Conservation (phyloP, 2,329 filamentous ascomycete genomes). For the Xenosphaeropsis pyriputrescens region DNA sequence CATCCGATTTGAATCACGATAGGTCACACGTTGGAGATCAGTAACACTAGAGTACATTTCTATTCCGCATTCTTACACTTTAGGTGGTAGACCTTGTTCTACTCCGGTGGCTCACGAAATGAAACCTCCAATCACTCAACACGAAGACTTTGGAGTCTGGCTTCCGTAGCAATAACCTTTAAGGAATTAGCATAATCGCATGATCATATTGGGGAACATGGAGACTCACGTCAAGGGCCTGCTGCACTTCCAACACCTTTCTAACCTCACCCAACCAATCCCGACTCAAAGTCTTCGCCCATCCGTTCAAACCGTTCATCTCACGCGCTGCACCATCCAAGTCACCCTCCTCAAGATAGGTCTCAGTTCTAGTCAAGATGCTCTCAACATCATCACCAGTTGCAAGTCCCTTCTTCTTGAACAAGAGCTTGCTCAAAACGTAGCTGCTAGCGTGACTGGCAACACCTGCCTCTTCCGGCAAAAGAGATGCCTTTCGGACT, state of each 20-base stretch:
- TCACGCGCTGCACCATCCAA: conserved; percentile 83
- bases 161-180: conserved; percentile 80
- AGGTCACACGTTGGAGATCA: no score
- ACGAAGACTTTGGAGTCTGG: conserved; percentile 73
- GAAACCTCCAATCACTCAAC: conserved; percentile 42
- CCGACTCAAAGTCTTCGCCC: conserved; percentile 87
- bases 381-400: conserved; percentile 87
- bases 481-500: conserved; percentile 83
- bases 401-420: conserved; percentile 82
- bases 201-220: conserved; percentile 1
- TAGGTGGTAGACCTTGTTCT: not conserved
- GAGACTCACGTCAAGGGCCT: conserved; percentile 78
- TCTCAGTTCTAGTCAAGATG: conserved; percentile 79
- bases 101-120: not conserved
- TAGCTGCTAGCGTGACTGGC: conserved; percentile 87
- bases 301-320: conserved; percentile 85
- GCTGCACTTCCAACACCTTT: conserved; percentile 85
- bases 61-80: not conserved
- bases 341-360: conserved; percentile 81
- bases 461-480: conserved; percentile 88
- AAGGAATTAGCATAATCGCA: conserved; percentile 6
- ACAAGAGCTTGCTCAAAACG: conserved; percentile 84
- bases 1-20: no score
- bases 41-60: conserved; percentile 1
- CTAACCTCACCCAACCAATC: conserved; percentile 90